phyloP scores from a whole-genome alignment of 1,139 yeast genomes.

The Trichomonascaceae sp. region DNA sequence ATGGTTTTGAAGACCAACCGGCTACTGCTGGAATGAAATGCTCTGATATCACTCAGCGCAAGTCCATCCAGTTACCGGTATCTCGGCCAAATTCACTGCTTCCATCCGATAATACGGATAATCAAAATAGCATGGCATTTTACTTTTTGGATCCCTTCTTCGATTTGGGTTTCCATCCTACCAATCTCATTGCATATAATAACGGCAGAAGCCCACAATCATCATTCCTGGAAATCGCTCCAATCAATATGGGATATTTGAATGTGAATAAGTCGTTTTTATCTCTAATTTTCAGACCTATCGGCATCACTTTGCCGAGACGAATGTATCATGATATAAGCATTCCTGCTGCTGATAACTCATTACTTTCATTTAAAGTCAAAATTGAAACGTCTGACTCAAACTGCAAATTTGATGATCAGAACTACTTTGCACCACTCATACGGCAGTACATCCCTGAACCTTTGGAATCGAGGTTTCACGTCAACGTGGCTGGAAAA shows the following conservation, averaged over 20 bases:
- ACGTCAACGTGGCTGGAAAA: slow-evolving; percentile 41
- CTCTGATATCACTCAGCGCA: slow-evolving; percentile 4
- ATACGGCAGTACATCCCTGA: slow-evolving; percentile 57
- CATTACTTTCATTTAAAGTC: slow-evolving; percentile 17
- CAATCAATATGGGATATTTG: slow-evolving; percentile 1
- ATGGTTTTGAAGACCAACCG: background rate
- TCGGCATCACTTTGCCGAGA: slow-evolving; percentile 5
- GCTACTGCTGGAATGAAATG: background rate
- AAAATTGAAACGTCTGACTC: slow-evolving; percentile 7
- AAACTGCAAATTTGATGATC: slow-evolving; percentile 10
- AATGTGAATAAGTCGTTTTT: slow-evolving; percentile 5
- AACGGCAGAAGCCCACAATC: background rate
- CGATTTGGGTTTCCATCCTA: background rate
- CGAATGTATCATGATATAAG: slow-evolving; percentile 13
- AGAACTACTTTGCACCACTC: slow-evolving; percentile 45
- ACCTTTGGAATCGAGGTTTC: slow-evolving; percentile 73
- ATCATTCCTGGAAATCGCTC: slow-evolving; percentile 1
- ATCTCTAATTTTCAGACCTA: slow-evolving; percentile 8
- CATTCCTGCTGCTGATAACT: slow-evolving; percentile 12
- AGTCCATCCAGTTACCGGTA: slow-evolving; percentile 8
- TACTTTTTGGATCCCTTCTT: slow-evolving; percentile 4
- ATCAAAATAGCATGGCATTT: slow-evolving; percentile 4
- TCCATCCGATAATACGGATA: slow-evolving; percentile 10
- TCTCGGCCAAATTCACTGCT: slow-evolving; percentile 5
- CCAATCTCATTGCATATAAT: slow-evolving; percentile 1